These are phyloP conservation scores for Xerophyta viscosa DNA, from an alignment of 106 monocot genomes.

Conservation along the genomic window DNA sequence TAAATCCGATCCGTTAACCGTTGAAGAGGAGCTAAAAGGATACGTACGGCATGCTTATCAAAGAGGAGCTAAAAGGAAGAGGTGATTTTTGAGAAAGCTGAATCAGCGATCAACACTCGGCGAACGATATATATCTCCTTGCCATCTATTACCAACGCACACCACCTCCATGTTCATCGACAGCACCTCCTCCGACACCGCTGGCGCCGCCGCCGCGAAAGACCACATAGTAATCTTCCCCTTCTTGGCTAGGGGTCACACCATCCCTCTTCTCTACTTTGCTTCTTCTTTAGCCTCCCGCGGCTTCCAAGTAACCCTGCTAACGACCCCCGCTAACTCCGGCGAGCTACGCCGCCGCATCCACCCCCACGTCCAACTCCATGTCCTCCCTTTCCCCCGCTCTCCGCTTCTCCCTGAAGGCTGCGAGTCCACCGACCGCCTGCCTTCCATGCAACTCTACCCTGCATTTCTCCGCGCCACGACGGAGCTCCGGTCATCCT, in stretches of 20 bases:
- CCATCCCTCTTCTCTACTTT: slow-evolving; percentile 38
- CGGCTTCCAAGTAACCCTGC: slow-evolving; percentile 14
- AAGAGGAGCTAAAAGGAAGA: no score
- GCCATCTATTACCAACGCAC: no score
- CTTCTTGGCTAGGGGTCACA: slow-evolving; percentile 41
- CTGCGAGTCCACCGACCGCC: slow-evolving; percentile 14
- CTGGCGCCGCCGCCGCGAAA: no score
- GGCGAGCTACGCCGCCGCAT: slow-evolving; percentile 16
- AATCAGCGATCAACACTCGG: no score
- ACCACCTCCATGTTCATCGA: no score
- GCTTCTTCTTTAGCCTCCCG: slow-evolving; percentile 13
- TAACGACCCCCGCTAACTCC: slow-evolving; percentile 31
- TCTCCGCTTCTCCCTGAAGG: slow-evolving; percentile 9
- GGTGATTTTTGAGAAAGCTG: no score
- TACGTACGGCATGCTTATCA: no score
- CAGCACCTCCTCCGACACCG: no score
- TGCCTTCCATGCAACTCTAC: slow-evolving; percentile 15
- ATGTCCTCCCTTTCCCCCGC: slow-evolving; percentile 17
- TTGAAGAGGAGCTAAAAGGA: no score
- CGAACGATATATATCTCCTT: no score
- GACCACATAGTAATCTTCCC: slow-evolving; percentile 42
- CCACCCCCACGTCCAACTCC: slow-evolving; percentile 1
- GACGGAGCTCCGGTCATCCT: slow-evolving; percentile 10
- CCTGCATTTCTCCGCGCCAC: slow-evolving; percentile 17
- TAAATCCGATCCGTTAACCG: no score